Evolutionary conservation across 352 stramenopile genomes (phyloP), one percentile per base, ranked within the genome.

Genomic region (Phytopythium boreale): DNA sequence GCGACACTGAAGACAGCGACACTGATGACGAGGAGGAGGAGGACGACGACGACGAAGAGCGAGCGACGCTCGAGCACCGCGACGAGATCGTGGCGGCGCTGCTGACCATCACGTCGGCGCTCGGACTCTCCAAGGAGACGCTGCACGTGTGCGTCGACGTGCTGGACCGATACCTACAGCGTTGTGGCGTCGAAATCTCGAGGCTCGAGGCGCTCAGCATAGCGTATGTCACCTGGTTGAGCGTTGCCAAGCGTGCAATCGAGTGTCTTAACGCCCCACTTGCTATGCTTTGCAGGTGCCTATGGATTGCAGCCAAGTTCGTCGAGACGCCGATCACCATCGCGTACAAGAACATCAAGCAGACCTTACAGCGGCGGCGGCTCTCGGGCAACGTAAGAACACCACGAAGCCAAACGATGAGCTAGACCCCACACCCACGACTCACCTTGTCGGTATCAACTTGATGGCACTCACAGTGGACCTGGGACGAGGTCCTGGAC

Each of bases 261-360:
- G 6, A 36, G 31, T 11, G 5, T 9, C 53, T 59, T 8, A 26
- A 52, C 39, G 34, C 1, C 1, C 36, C 17, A 17, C 44, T 26
- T 3, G 11, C 2, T 1, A 22, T 59, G 41, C 0, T 34, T 9
- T 64, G 26, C 60, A 89, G 78, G 1, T 91, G 80, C 20, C 70
- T 91, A 12, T 89, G 82, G 82, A 82, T 91, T 37, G 78, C 82
- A 10, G 77, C 88, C 68, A 89, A 91, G 69, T 89, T 91, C 37
- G 72, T 85, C 9, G 79, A 91, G 62, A 88, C 80, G 0, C 75
- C 80, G 1, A 69, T 67, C 47, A 90, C 76, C 26, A 89, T 89
- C 62, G 70, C 59, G 4, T 63, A 75, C 31, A 87, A 88, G 56
- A 66, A 56, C 24, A 86, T 91, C 62, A 89, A 89, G 62, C 68